A percentile compares a stretch with the other conserved stretches of the same genome.
Conservation (phyloP, 2,329 filamentous ascomycete species). For the Cercospora citrullina region DNA sequence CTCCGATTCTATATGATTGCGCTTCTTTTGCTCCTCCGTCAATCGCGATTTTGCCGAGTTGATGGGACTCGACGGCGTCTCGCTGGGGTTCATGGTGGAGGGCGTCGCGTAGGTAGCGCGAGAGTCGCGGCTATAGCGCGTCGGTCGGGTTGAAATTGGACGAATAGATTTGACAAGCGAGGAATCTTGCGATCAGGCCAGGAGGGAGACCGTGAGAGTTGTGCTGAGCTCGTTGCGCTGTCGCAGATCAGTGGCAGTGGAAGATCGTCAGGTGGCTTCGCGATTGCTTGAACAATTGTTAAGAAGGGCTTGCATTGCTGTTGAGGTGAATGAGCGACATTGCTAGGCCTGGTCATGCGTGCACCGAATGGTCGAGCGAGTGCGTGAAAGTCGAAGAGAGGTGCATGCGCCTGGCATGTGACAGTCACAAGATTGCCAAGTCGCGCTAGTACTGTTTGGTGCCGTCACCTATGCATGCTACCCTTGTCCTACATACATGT, state of each 20-base stretch:
- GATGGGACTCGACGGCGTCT: slow-evolving; percentile 12
- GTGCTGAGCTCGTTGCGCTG: not conserved
- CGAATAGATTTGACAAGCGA: not conserved
- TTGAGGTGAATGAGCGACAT: not conserved
- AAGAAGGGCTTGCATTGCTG: not conserved
- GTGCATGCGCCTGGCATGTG: not conserved
- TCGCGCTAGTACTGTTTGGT: not conserved
- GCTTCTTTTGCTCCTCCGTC: slow-evolving; percentile 70
- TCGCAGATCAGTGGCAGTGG: not conserved
- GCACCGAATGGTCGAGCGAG: not conserved
- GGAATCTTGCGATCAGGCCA: not conserved
- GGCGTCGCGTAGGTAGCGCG: not conserved
- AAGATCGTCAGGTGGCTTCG: not conserved
- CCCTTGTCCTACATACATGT: not conserved
- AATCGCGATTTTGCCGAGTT: slow-evolving; percentile 57
- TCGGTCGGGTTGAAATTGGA: not conserved
- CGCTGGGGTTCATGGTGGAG: not conserved
- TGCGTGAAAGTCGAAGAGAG: not conserved
- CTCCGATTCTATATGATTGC: slow-evolving; percentile 70
- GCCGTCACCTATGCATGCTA: not conserved
- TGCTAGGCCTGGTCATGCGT: not conserved
- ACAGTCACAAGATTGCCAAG: not conserved
- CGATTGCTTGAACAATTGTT: not conserved
- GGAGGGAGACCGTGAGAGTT: not conserved
- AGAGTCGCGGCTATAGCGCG: not conserved